phyloP scores from a whole-genome alignment of 2,329 filamentous ascomycete species.

The Mycogone perniciosa region DNA sequence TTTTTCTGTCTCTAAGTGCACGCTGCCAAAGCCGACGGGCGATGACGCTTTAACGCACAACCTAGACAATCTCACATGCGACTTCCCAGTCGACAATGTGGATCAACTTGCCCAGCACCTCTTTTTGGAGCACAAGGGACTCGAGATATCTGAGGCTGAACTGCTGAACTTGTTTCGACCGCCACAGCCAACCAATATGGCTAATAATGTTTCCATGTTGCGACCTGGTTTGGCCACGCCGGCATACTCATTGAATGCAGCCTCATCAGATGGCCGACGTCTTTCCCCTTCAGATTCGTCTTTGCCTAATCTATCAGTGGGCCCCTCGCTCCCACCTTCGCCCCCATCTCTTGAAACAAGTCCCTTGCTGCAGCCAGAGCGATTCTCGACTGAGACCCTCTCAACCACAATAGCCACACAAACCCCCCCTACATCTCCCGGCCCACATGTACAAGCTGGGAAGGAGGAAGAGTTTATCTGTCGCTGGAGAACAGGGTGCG shows the following conservation, averaged over 20 bases:
- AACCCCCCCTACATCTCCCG: constrained; percentile 4
- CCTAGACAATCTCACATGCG: constrained; percentile 21
- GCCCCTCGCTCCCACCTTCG: constrained; percentile 19
- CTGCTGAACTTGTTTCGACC: background rate
- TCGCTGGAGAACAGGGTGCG: constrained; percentile 25
- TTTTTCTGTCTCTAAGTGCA: constrained; percentile 21
- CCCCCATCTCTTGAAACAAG: constrained; percentile 26
- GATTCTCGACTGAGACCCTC: background rate
- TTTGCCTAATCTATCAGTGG: constrained; percentile 19
- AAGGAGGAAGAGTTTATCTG: constrained; percentile 25
- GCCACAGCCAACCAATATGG: background rate
- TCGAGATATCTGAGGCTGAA: background rate
- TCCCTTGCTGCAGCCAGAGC: constrained; percentile 21
- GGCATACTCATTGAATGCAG: constrained; percentile 3
- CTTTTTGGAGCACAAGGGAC: constrained; percentile 21
- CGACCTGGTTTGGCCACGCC: constrained; percentile 3
- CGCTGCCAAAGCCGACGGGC: constrained; percentile 20
- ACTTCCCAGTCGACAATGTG: constrained; percentile 23
- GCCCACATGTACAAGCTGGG: constrained; percentile 11
- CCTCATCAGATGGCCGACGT: constrained; percentile 8
- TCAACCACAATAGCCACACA: background rate
- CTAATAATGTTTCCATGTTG: background rate
- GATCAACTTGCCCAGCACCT: constrained; percentile 24
- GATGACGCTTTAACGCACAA: constrained; percentile 11
- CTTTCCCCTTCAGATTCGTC: constrained; percentile 20